A percentile compares a stretch with the other conserved stretches of the same genome.
Conservation (phyloP, 345 rosid genomes). For the Eucalyptus lansdowneana region DNA sequence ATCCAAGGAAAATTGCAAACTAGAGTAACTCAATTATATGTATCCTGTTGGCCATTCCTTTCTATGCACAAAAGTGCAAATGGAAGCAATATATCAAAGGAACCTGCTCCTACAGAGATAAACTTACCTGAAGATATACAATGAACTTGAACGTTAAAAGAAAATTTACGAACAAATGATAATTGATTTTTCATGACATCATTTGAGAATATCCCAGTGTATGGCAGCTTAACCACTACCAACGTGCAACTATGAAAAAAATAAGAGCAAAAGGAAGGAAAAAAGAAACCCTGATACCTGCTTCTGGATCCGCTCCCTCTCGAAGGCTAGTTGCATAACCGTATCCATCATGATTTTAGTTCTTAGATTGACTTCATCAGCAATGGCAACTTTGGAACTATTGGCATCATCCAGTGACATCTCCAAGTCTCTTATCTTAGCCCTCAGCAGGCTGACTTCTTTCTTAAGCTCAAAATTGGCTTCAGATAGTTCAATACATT, state of each 20-base stretch:
- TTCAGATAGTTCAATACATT: slow-evolving; percentile 52
- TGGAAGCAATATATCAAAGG: neutral
- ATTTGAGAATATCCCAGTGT: neutral
- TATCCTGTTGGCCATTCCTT: neutral
- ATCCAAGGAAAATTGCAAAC: neutral
- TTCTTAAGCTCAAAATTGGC: slow-evolving; percentile 46
- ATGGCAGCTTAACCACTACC: neutral
- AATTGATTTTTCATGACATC: neutral
- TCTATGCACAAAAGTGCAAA: neutral
- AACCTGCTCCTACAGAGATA: neutral
- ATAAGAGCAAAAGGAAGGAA: neutral
- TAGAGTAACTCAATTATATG: neutral
- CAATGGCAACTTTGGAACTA: slow-evolving; percentile 32
- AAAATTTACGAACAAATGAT: neutral
- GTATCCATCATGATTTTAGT: slow-evolving; percentile 60
- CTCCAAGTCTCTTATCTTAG: slow-evolving; percentile 40
- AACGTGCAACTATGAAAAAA: neutral
- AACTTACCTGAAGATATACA: neutral
- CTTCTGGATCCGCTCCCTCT: slow-evolving; percentile 73
- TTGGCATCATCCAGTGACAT: slow-evolving; percentile 38
- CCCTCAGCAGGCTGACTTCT: slow-evolving; percentile 42
- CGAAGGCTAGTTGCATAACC: slow-evolving; percentile 50
- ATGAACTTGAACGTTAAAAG: neutral
- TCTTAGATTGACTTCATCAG: slow-evolving; percentile 48
- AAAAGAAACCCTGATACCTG: slow-evolving; percentile 32